Conservation (phyloP, 1,284 basidiomycete genomes). For the Thelephora terrestris region DNA sequence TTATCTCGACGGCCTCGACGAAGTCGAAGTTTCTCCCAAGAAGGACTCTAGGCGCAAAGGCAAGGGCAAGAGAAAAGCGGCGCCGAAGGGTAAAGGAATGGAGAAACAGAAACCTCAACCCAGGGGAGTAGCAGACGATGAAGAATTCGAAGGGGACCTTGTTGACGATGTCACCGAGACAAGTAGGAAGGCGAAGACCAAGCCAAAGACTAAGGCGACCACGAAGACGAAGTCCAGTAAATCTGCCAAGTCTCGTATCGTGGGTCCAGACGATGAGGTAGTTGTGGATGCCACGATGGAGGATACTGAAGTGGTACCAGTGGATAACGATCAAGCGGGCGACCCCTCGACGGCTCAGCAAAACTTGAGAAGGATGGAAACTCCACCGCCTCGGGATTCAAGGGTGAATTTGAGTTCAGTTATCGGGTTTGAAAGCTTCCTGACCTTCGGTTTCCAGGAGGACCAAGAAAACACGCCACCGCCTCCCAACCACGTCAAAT, state of each 20-base stretch:
- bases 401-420: neutral
- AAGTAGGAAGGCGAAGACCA: constrained; percentile 14
- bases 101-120: constrained; percentile 7
- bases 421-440: neutral
- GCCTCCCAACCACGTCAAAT: constrained; percentile 8
- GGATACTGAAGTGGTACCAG: too few relatives aligned
- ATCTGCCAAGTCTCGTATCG: neutral
- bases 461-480: constrained; percentile 1
- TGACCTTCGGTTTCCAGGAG: too few relatives aligned
- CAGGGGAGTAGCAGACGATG: constrained; percentile 16
- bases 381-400: neutral
- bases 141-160: constrained; percentile 15
- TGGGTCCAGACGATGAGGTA: neutral
- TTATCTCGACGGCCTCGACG: constrained; percentile 11
- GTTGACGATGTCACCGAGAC: constrained; percentile 7
- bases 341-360: neutral
- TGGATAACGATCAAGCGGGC: neutral
- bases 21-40: neutral
- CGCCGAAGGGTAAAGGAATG: constrained; percentile 11
- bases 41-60: neutral
- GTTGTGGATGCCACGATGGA: too few relatives aligned
- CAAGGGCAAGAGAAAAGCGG: constrained; percentile 3
- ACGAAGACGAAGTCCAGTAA: constrained; percentile 9
- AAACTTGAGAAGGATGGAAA: neutral
- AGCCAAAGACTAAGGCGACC: constrained; percentile 8